phyloP scores from a whole-genome alignment of 2,329 filamentous ascomycete genomes.

The Alternaria triticimaculans region DNA sequence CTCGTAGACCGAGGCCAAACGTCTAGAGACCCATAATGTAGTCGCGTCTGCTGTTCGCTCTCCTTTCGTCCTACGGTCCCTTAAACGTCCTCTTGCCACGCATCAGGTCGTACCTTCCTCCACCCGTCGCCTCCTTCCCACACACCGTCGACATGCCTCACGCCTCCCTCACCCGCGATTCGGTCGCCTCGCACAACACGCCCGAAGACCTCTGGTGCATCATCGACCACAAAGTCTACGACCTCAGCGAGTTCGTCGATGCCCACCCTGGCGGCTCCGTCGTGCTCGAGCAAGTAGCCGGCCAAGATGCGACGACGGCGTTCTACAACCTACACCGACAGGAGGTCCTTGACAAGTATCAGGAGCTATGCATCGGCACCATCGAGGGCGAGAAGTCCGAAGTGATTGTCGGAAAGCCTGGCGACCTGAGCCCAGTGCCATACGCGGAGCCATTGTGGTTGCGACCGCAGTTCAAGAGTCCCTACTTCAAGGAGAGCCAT shows the following conservation, averaged over 20 bases:
- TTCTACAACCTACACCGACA: constrained; percentile 95
- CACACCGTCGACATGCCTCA: constrained; percentile 36
- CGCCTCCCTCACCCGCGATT: constrained; percentile 54
- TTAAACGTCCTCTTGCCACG: neutral
- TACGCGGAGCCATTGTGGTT: constrained; percentile 89
- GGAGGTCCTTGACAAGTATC: constrained; percentile 84
- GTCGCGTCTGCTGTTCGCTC: neutral
- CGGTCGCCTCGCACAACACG: constrained; percentile 78
- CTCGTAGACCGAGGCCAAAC: constrained; percentile 25
- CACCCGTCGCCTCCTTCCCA: neutral
- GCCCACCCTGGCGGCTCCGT: constrained; percentile 83
- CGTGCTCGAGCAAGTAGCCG: constrained; percentile 80
- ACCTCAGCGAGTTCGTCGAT: constrained; percentile 83
- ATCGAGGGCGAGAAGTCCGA: constrained; percentile 77
- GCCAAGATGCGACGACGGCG: constrained; percentile 78
- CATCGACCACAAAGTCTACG: constrained; percentile 86
- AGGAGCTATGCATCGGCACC: constrained; percentile 75
- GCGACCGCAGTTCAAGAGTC: constrained; percentile 74
- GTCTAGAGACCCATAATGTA: constrained; percentile 15
- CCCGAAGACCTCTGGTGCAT: constrained; percentile 82
- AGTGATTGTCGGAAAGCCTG: constrained; percentile 71
- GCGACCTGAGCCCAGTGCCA: constrained; percentile 77
- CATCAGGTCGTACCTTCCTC: neutral
- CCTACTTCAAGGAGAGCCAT: constrained; percentile 82
- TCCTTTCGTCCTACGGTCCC: constrained; percentile 1